Conservation (phyloP, 139 green algal species). For the Gonium pectorale region DNA sequence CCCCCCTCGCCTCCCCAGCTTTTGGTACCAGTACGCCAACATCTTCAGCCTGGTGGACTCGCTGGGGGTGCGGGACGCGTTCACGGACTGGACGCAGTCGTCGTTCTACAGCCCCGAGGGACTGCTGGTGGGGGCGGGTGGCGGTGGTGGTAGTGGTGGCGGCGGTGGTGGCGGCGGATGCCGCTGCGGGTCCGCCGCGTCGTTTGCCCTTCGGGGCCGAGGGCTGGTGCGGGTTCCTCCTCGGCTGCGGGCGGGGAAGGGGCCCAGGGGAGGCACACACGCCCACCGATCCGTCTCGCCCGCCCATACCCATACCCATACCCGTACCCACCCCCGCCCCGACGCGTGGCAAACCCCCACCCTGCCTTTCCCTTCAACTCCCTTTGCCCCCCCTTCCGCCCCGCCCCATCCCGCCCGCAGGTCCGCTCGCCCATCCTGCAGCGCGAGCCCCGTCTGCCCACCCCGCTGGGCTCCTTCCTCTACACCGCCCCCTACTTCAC, state of each 20-base stretch:
- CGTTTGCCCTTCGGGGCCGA: too few relatives aligned
- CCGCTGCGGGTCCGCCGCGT: too few relatives aligned
- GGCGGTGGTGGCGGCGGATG: background rate
- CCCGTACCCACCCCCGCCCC: too few relatives aligned
- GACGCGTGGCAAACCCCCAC: too few relatives aligned
- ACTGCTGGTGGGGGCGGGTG: slow-evolving; percentile 39
- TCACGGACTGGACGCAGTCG: slow-evolving; percentile 76
- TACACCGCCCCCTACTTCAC: slow-evolving; percentile 80
- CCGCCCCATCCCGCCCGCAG: slow-evolving; percentile 11
- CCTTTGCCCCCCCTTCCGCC: too few relatives aligned
- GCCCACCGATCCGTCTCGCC: too few relatives aligned
- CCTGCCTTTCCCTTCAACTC: too few relatives aligned
- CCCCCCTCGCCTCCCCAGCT: background rate
- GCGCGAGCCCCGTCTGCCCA: slow-evolving; percentile 71
- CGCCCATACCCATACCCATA: too few relatives aligned
- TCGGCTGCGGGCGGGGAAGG: too few relatives aligned
- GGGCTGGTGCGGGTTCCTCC: too few relatives aligned
- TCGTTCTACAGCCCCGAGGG: slow-evolving; percentile 74
- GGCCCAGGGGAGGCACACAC: too few relatives aligned
- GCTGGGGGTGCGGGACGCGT: slow-evolving; percentile 67
- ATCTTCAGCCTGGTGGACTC: slow-evolving; percentile 77
- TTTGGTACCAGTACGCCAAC: slow-evolving; percentile 75
- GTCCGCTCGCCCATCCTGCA: slow-evolving; percentile 76
- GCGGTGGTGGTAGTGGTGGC: background rate
- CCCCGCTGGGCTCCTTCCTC: slow-evolving; percentile 81